These are phyloP conservation scores for Ogataea paradorogensis DNA, from an alignment of 805 yeast species.

Conservation along the genomic window DNA sequence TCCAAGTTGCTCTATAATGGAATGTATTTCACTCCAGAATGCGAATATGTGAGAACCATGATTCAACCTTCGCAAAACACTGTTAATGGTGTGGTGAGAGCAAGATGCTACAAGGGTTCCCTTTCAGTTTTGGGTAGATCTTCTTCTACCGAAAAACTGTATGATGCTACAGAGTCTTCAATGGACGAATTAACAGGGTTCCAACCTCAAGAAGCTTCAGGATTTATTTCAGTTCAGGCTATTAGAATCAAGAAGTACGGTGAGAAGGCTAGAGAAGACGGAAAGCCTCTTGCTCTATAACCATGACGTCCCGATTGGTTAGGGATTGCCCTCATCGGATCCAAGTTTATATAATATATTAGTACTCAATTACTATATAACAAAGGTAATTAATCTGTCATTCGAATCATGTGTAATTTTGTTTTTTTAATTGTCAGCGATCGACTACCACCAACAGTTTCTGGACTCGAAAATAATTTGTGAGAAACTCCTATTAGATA, in stretches of 20 bases:
- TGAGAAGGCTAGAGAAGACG: slow-evolving; percentile 84
- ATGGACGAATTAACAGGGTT: slow-evolving; percentile 99
- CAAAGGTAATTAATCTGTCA: background rate
- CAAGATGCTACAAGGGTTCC: slow-evolving; percentile 89
- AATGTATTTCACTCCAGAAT: slow-evolving; percentile 96
- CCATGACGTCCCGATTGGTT: background rate
- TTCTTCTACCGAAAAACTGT: slow-evolving; percentile 91
- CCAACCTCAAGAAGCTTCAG: slow-evolving; percentile 94
- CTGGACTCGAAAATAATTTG: background rate
- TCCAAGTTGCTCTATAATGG: slow-evolving; percentile 93
- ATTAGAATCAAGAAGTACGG: slow-evolving; percentile 98
- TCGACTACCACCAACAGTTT: background rate
- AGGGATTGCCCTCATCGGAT: too few relatives aligned
- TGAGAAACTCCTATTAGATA: too few relatives aligned
- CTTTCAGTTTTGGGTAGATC: slow-evolving; percentile 86
- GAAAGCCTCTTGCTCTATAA: slow-evolving; percentile 49
- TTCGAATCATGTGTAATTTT: background rate
- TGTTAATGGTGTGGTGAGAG: slow-evolving; percentile 95
- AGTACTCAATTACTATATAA: too few relatives aligned
- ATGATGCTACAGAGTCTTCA: slow-evolving; percentile 96
- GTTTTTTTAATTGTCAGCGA: background rate
- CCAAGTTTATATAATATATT: too few relatives aligned
- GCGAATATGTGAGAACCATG: slow-evolving; percentile 92
- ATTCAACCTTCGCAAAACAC: slow-evolving; percentile 92
- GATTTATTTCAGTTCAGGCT: slow-evolving; percentile 97